phyloP scores from a whole-genome alignment of 148 eudicot species.

The Salicornia ramosissima region DNA sequence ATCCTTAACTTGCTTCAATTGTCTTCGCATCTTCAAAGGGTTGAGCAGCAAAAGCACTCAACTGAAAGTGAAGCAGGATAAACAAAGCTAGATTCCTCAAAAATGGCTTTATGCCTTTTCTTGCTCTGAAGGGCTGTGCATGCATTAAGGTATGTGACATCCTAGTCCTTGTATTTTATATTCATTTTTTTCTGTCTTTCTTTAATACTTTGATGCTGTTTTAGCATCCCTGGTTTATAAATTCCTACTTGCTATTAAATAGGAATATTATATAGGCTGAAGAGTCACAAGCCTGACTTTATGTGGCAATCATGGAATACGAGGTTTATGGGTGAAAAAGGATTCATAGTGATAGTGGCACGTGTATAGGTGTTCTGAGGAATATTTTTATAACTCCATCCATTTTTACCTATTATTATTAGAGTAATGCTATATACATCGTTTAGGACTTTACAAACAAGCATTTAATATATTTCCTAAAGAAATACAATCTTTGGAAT shows the following conservation, averaged over 20 bases:
- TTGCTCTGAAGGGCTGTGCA: conserved; percentile 21
- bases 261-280: conserved; percentile 1
- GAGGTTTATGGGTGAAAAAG: conserved; percentile 18
- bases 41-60: conserved; percentile 49
- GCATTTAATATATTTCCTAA: too few relatives aligned
- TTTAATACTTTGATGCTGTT: neutral
- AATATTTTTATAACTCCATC: too few relatives aligned
- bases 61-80: conserved; percentile 27
- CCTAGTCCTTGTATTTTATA: neutral
- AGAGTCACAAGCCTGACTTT: neutral
- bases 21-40: conserved; percentile 58
- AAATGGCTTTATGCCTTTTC: conserved; percentile 6
- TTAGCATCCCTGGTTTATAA: conserved; percentile 8
- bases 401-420: too few relatives aligned
- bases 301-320: conserved; percentile 19
- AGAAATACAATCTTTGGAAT: too few relatives aligned
- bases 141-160: conserved; percentile 26
- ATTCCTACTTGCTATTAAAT: conserved; percentile 6
- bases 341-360: conserved; percentile 4
- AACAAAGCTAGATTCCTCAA: neutral
- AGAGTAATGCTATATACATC: too few relatives aligned
- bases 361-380: neutral
- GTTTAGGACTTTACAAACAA: too few relatives aligned
- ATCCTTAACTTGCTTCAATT: conserved; percentile 55
- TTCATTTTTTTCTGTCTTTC: neutral